Conservation (phyloP, 768 basidiomycete genomes). For the Scleroderma citrinum region DNA sequence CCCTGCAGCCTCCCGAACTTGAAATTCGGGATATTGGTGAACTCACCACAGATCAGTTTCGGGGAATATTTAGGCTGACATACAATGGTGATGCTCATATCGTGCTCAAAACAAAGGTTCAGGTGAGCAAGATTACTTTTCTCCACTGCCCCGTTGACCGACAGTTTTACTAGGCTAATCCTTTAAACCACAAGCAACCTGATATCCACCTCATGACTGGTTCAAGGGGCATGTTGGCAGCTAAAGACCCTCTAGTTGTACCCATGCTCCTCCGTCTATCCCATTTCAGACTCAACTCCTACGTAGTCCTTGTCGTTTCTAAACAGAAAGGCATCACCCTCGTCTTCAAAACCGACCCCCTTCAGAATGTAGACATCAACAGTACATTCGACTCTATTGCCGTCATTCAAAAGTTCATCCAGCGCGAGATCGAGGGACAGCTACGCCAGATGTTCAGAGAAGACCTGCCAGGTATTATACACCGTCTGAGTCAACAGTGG, state of each 20-base stretch:
- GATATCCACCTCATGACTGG: slow-evolving; percentile 84
- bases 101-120: slow-evolving; percentile 85
- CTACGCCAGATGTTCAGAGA: slow-evolving; percentile 97
- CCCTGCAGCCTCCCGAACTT: slow-evolving; percentile 84
- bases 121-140: slow-evolving; percentile 45
- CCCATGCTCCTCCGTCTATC: slow-evolving; percentile 97
- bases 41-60: slow-evolving; percentile 89
- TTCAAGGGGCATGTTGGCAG: slow-evolving; percentile 84
- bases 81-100: slow-evolving; percentile 92
- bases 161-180: slow-evolving; percentile 67
- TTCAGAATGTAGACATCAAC: slow-evolving; percentile 96
- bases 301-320: slow-evolving; percentile 96
- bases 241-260: slow-evolving; percentile 91
- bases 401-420: slow-evolving; percentile 96
- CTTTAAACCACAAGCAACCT: slow-evolving; percentile 86
- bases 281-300: slow-evolving; percentile 90
- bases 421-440: slow-evolving; percentile 95
- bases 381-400: slow-evolving; percentile 97
- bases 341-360: slow-evolving; percentile 98
- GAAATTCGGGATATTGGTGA: slow-evolving; percentile 98
- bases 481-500: slow-evolving; percentile 94
- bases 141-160: neutral
- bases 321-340: slow-evolving; percentile 97
- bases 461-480: slow-evolving; percentile 94
- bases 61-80: slow-evolving; percentile 93